These are phyloP conservation scores for Pulicaria dysenterica DNA, from an alignment of 129 eudicot species.

Conservation along the genomic window DNA sequence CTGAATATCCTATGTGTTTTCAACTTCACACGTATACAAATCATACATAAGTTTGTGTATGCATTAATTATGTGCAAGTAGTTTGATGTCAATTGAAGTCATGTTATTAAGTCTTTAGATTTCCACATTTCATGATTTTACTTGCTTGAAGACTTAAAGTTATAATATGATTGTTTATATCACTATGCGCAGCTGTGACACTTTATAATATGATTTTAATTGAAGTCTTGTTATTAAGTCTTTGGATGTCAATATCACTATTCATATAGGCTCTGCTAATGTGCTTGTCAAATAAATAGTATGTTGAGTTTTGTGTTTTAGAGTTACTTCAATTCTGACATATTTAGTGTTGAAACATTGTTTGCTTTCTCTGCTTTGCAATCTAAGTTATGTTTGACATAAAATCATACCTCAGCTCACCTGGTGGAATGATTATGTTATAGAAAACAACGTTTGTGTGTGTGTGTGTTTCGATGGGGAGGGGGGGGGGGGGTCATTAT, in stretches of 20 bases:
- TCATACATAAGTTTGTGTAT: background rate
- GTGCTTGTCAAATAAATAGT: background rate
- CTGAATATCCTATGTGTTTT: background rate
- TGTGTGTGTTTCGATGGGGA: no score
- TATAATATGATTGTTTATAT: background rate
- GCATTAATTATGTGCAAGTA: background rate
- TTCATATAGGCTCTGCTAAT: background rate
- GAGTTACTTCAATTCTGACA: background rate
- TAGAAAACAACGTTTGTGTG: no score
- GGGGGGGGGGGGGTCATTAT: background rate
- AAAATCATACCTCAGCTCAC: background rate
- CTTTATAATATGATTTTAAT: no score
- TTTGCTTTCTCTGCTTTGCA: background rate
- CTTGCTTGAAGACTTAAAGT: conserved; percentile 5
- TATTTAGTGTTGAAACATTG: background rate
- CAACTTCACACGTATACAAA: background rate
- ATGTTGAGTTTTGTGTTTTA: background rate
- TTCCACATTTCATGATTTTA: background rate
- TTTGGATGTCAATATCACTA: background rate
- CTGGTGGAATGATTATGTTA: conserved; percentile 12
- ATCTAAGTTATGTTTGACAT: conserved; percentile 6
- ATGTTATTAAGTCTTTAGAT: background rate
- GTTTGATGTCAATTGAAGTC: background rate
- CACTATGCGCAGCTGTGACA: no score
- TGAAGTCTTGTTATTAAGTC: background rate